Evolutionary conservation across 2,329 filamentous ascomycete genomes (phyloP).

Genomic region (Diplocarpon mali): DNA sequence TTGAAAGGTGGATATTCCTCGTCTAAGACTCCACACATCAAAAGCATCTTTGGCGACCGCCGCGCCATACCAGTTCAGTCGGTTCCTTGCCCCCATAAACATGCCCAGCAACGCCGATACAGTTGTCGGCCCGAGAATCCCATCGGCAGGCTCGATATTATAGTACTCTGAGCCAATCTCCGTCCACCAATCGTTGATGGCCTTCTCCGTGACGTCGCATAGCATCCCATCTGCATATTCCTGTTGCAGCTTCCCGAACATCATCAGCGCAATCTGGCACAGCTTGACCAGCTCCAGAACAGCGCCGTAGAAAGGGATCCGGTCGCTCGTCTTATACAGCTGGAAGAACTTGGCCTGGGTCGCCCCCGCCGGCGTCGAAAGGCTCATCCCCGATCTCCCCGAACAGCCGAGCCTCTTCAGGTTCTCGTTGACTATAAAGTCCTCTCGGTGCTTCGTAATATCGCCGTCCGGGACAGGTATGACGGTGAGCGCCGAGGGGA

Average conservation of each 20-base stretch:
- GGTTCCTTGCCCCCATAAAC: constrained; percentile 80
- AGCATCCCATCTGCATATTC: constrained; percentile 87
- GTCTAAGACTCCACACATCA: constrained; percentile 70
- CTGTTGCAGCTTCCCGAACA: constrained; percentile 79
- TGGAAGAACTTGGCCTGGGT: constrained; percentile 88
- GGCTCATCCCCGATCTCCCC: constrained; percentile 73
- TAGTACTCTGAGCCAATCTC: constrained; percentile 87
- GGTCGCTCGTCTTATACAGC: constrained; percentile 78
- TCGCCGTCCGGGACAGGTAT: constrained; percentile 84
- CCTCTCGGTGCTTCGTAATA: constrained; percentile 63
- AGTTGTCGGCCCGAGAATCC: constrained; percentile 83
- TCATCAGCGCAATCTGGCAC: constrained; percentile 76
- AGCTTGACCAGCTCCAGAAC: constrained; percentile 84
- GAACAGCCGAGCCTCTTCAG: constrained; percentile 88
- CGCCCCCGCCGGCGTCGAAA: constrained; percentile 66
- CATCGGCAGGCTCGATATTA: constrained; percentile 85
- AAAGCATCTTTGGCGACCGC: constrained; percentile 87
- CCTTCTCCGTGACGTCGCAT: constrained; percentile 85
- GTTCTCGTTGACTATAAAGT: constrained; percentile 90
- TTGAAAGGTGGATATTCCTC: constrained; percentile 79
- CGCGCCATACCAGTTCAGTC: constrained; percentile 73
- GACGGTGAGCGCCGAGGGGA: constrained; percentile 86
- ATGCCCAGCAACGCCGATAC: constrained; percentile 80
- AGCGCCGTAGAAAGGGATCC: constrained; percentile 63
- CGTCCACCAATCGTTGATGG: constrained; percentile 91